Percentiles rank a stretch among this genome's conserved stretches.
Conservation (phyloP, 2,329 filamentous ascomycete genomes). For the Verticillium tricorpus region DNA sequence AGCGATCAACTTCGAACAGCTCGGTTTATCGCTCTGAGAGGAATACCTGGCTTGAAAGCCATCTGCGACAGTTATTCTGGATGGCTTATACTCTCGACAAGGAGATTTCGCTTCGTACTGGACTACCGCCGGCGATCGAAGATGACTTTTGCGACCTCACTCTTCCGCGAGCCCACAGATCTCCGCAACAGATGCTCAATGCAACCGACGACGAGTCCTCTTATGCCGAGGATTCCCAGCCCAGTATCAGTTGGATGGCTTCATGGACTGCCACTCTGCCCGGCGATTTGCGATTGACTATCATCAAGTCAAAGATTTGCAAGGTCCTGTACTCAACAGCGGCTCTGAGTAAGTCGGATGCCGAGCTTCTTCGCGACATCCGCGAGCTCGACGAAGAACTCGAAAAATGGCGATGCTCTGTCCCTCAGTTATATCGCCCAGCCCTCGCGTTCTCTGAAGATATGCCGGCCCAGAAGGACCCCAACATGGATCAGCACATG, state of each 20-base stretch:
- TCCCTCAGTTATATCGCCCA: constrained; percentile 40
- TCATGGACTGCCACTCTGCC: constrained; percentile 24
- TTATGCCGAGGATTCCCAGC: too few relatives aligned
- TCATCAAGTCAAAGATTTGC: constrained; percentile 47
- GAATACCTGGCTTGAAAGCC: constrained; percentile 17
- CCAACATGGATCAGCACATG: constrained; percentile 19
- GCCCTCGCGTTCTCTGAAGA: constrained; percentile 37
- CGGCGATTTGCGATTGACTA: constrained; percentile 41
- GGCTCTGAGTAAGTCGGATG: constrained; percentile 44
- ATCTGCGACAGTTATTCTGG: constrained; percentile 46
- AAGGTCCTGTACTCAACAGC: constrained; percentile 44
- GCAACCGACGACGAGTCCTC: not conserved
- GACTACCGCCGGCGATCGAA: constrained; percentile 44
- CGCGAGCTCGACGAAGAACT: constrained; percentile 53
- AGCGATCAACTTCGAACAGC: constrained; percentile 10
- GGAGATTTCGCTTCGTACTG: constrained; percentile 48
- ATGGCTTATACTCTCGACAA: constrained; percentile 51
- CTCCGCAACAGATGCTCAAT: not conserved
- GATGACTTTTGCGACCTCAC: constrained; percentile 50
- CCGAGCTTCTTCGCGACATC: constrained; percentile 49
- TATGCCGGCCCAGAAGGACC: constrained; percentile 4
- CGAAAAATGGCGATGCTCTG: constrained; percentile 47
- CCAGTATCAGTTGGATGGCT: constrained; percentile 15
- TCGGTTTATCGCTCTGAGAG: constrained; percentile 5
- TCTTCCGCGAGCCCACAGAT: constrained; percentile 29